Evolutionary conservation across 306 rosid genomes (phyloP), one percentile per base, ranked within the genome.

Genomic region (Dryas drummondii): DNA sequence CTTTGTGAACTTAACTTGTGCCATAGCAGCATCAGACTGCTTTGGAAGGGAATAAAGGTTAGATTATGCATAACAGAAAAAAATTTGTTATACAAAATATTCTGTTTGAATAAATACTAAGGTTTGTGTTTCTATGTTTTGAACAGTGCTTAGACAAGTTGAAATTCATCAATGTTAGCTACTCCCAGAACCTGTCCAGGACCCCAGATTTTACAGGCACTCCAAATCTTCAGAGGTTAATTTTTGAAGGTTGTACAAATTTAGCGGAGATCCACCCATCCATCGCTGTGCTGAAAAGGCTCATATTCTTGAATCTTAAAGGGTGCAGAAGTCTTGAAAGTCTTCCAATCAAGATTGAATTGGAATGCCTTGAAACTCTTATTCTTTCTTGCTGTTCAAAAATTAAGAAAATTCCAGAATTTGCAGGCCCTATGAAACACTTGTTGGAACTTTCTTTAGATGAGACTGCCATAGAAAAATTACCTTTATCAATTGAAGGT

Each of bases 261-360:
- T 55, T 78, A 56, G 60, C 64, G 63, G n/a, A 45, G 15, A 72
- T 78, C 53, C 73, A 78, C 49, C 76, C 73, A 54, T 71, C 82
- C n/a, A 64, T 78, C 45, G 59, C 49, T 37, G 7, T 5, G 5
- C 51, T 68, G 42, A 57, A 78, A 13, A 55, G 70, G 51, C 82
- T 17, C 22, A 19, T 19, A 19, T 19, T 19, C 22, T 19, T 19
- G 22, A 19, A 19, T 19, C 22, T 19, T 19, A 64, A 48, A 46
- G 51, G 26, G 19, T 71, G 82, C 61, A 50, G 6, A 19, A 53
- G 60, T 37, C 66, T 71, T 50, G 15, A 51, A 27, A 55, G 50
- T 55, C 61, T 78, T n/a, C 82, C 77, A n/a, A 1, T 19, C 0
- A 2, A 46, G 0, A 16, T 78, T 6, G 46, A 5, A 9, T n/a